phyloP scores from a whole-genome alignment of 2,329 filamentous ascomycete species.

The Davidsoniella virescens region DNA sequence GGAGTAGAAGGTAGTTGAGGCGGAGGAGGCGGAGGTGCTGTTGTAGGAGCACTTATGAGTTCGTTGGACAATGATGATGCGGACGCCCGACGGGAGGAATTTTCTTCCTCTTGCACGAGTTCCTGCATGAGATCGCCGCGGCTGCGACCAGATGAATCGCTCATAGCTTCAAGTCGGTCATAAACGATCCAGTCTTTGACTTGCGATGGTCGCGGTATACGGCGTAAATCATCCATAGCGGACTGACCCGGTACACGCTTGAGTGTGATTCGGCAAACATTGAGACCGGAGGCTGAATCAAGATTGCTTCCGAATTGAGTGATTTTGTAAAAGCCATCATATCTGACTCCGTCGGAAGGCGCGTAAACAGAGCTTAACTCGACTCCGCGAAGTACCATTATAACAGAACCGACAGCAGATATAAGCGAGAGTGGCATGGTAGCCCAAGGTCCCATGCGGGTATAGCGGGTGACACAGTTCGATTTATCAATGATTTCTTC shows the following conservation, averaged over 20 bases:
- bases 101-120: constrained; percentile 2
- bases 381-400: constrained; percentile 37
- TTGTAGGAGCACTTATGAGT: neutral
- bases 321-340: constrained; percentile 41
- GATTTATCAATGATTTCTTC: constrained; percentile 26
- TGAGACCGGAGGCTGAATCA: constrained; percentile 23
- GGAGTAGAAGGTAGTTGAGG: neutral
- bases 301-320: constrained; percentile 30
- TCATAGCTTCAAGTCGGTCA: constrained; percentile 27
- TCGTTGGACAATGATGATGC: constrained; percentile 1
- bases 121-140: constrained; percentile 11
- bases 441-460: constrained; percentile 25
- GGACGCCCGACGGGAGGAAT: constrained; percentile 8
- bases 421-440: constrained; percentile 35
- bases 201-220: constrained; percentile 36
- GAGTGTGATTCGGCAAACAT: constrained; percentile 30
- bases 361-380: constrained; percentile 34
- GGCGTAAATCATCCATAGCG: constrained; percentile 25
- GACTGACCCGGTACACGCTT: constrained; percentile 28
- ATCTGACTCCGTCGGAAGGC: constrained; percentile 35
- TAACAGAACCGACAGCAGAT: constrained; percentile 30
- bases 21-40: neutral
- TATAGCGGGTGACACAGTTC: constrained; percentile 24
- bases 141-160: constrained; percentile 9
- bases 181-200: constrained; percentile 40